A percentile compares a stretch with the other conserved stretches of the same genome.
Evolutionary conservation across 352 stramenopile genomes (phyloP).

Genomic region (Globisporangium paddicum): DNA sequence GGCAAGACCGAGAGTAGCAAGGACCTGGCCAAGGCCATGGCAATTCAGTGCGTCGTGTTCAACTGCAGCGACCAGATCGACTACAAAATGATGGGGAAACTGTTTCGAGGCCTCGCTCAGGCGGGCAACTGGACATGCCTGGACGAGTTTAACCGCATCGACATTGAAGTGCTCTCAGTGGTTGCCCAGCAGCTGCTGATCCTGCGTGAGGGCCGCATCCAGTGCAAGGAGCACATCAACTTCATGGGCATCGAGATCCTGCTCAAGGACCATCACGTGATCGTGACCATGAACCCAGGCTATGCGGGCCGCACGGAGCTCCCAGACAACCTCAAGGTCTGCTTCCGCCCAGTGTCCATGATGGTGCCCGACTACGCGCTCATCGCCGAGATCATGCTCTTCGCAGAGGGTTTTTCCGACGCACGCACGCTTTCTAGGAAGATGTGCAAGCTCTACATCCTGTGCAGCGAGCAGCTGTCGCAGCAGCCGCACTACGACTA

Average conservation of each 20-base stretch:
- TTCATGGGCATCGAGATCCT: slow-evolving; percentile 96
- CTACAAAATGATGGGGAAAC: slow-evolving; percentile 97
- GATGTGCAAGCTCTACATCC: slow-evolving; percentile 93
- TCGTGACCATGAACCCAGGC: slow-evolving; percentile 97
- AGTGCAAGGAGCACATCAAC: slow-evolving; percentile 89
- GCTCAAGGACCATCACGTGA: slow-evolving; percentile 95
- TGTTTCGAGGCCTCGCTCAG: slow-evolving; percentile 91
- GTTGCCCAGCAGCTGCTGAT: slow-evolving; percentile 90
- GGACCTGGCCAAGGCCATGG: slow-evolving; percentile 92
- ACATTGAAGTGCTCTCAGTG: slow-evolving; percentile 93
- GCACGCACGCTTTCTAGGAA: slow-evolving; percentile 93
- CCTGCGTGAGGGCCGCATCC: slow-evolving; percentile 67
- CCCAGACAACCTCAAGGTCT: slow-evolving; percentile 96
- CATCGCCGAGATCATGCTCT: slow-evolving; percentile 97
- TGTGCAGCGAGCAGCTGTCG: slow-evolving; percentile 93
- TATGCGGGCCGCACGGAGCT: slow-evolving; percentile 95
- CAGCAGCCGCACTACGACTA: slow-evolving; percentile 96
- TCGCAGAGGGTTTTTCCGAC: slow-evolving; percentile 94
- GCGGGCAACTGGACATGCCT: slow-evolving; percentile 89
- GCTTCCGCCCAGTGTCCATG: slow-evolving; percentile 96
- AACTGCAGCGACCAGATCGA: slow-evolving; percentile 96
- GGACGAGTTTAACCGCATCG: slow-evolving; percentile 95
- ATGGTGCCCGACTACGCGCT: slow-evolving; percentile 95
- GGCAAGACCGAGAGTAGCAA: slow-evolving; percentile 97
- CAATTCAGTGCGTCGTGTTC: slow-evolving; percentile 94